phyloP scores from a whole-genome alignment of 805 yeast species.

The Starmera quercuum region DNA sequence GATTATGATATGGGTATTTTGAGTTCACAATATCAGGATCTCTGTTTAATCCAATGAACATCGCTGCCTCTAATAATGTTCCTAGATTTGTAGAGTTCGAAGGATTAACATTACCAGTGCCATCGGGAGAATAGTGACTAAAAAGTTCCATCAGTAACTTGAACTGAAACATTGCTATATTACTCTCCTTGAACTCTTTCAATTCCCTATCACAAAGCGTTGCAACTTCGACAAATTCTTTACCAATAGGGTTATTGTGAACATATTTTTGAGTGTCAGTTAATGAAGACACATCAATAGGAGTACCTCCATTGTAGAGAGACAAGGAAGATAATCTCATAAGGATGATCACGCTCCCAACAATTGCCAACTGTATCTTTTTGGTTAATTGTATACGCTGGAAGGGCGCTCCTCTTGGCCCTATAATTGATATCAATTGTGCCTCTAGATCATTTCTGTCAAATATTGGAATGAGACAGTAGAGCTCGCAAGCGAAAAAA shows the following conservation, averaged over 20 bases:
- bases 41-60: slow-evolving; percentile 14
- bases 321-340: slow-evolving; percentile 17
- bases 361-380: slow-evolving; percentile 11
- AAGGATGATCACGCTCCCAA: slow-evolving; percentile 13
- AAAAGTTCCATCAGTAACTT: slow-evolving; percentile 9
- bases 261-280: slow-evolving; percentile 12
- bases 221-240: slow-evolving; percentile 5
- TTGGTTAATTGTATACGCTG: slow-evolving; percentile 9
- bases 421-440: slow-evolving; percentile 9
- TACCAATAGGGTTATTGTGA: slow-evolving; percentile 9
- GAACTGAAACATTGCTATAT: slow-evolving; percentile 14
- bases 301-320: slow-evolving; percentile 13
- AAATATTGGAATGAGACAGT: slow-evolving; percentile 12
- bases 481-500: slow-evolving; percentile 16
- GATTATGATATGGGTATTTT: neutral
- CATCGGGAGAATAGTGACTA: slow-evolving; percentile 13
- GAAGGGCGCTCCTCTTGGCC: slow-evolving; percentile 4
- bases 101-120: neutral
- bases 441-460: slow-evolving; percentile 11
- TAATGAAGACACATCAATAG: neutral
- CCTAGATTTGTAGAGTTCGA: slow-evolving; percentile 11
- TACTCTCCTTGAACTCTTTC: slow-evolving; percentile 6
- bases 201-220: slow-evolving; percentile 10
- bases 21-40: slow-evolving; percentile 8
- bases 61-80: slow-evolving; percentile 12